Percentiles rank a stretch among this genome's conserved stretches.
phyloP scores from a whole-genome alignment of 495 filamentous ascomycete genomes.

The Talaromyces liani region DNA sequence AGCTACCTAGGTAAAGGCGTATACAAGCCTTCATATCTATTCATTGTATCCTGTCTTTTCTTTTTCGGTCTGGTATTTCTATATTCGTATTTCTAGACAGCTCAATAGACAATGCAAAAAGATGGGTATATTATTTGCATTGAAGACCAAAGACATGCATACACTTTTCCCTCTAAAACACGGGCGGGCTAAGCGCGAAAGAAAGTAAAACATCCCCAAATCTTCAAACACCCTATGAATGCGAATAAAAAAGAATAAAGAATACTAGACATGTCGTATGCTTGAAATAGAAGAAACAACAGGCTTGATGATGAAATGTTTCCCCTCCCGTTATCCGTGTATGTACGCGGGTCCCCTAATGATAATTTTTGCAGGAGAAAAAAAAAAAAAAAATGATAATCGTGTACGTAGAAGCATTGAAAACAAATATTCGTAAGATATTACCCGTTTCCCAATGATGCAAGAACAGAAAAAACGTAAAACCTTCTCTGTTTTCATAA shows the following conservation, averaged over 20 bases:
- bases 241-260: not conserved
- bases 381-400: not conserved
- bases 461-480: not conserved
- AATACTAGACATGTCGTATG: not conserved
- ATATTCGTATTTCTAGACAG: not conserved
- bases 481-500: not conserved
- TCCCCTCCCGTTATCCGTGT: not conserved
- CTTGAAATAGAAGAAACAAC: not conserved
- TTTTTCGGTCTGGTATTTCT: not conserved
- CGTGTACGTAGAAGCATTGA: not conserved
- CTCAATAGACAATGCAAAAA: not conserved
- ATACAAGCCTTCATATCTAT: not conserved
- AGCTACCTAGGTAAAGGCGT: not conserved
- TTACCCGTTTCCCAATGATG: slow-evolving; percentile 21
- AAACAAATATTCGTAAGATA: slow-evolving; percentile 16
- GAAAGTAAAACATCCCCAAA: not conserved
- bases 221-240: not conserved
- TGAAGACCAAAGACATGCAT: not conserved
- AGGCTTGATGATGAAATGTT: not conserved
- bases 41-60: not conserved
- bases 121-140: not conserved
- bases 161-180: not conserved
- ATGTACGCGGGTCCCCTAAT: not conserved
- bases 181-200: not conserved
- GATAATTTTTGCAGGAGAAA: not conserved